Percentiles rank a stretch among this genome's conserved stretches.
phyloP scores from a whole-genome alignment of 306 rosid species.

The Cicer arietinum region DNA sequence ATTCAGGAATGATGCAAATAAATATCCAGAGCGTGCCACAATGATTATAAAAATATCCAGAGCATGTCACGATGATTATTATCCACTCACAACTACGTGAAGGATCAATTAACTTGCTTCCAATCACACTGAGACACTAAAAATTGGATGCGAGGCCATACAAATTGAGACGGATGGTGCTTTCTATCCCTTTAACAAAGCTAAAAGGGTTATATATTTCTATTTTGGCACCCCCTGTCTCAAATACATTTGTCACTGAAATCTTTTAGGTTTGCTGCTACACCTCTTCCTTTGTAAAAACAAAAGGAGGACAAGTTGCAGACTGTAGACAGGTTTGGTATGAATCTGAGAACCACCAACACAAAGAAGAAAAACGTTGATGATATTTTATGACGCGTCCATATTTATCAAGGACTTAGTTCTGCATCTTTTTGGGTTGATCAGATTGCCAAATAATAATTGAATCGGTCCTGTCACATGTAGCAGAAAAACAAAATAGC shows the following conservation, averaged over 20 bases:
- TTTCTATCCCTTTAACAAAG: neutral
- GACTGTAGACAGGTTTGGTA: neutral
- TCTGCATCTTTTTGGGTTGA: neutral
- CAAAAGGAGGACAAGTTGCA: neutral
- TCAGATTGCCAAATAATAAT: neutral
- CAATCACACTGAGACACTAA: no score
- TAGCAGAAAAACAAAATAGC: constrained; percentile 18
- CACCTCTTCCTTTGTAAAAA: neutral
- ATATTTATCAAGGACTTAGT: neutral
- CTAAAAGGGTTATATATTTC: neutral
- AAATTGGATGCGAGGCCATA: neutral
- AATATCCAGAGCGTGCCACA: no score
- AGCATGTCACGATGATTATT: no score
- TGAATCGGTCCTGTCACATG: constrained; percentile 19
- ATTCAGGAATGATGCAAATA: no score
- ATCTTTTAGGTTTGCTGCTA: no score
- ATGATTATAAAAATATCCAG: no score
- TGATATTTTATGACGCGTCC: neutral
- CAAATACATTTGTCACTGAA: no score
- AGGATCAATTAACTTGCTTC: no score
- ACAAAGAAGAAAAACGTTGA: neutral
- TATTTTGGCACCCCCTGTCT: neutral
- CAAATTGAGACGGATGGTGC: neutral
- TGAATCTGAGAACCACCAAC: neutral
- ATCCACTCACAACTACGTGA: no score